Evolutionary conservation across 305 asterid genomes (phyloP).

Genomic region (Fraxinus velutina): DNA sequence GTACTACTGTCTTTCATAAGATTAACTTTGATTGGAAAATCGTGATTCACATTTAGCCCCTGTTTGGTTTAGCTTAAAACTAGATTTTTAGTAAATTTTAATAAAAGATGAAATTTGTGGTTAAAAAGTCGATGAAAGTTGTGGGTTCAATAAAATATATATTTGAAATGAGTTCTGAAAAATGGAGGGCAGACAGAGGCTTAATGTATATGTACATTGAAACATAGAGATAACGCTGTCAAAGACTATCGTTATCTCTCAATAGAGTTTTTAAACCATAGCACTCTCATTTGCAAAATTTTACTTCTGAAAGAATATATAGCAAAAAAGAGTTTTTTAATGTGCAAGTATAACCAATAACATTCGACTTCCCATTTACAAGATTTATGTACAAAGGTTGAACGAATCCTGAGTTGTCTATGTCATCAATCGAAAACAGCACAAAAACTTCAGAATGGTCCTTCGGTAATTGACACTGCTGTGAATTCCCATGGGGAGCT

Average conservation of each 20-base stretch:
- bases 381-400: neutral
- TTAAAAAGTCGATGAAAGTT: neutral
- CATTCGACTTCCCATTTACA: neutral
- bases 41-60: neutral
- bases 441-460: neutral
- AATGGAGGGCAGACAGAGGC: neutral
- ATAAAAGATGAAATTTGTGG: neutral
- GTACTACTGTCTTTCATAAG: neutral
- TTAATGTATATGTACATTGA: neutral
- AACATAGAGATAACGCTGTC: neutral
- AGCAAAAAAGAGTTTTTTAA: neutral
- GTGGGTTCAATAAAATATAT: neutral
- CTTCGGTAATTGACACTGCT: neutral
- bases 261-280: neutral
- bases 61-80: neutral
- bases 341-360: neutral
- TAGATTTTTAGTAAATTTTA: neutral
- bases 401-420: neutral
- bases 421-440: constrained; percentile 2
- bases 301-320: neutral
- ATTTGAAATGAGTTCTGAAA: neutral
- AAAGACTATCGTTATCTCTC: neutral
- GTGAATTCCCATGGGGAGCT: neutral
- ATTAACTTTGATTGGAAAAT: neutral
- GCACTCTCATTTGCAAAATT: neutral